Percentiles rank a stretch among this genome's conserved stretches.
These are phyloP conservation scores for Xylariales sp. DNA, from an alignment of 2,329 filamentous ascomycete genomes.

Conservation along the genomic window DNA sequence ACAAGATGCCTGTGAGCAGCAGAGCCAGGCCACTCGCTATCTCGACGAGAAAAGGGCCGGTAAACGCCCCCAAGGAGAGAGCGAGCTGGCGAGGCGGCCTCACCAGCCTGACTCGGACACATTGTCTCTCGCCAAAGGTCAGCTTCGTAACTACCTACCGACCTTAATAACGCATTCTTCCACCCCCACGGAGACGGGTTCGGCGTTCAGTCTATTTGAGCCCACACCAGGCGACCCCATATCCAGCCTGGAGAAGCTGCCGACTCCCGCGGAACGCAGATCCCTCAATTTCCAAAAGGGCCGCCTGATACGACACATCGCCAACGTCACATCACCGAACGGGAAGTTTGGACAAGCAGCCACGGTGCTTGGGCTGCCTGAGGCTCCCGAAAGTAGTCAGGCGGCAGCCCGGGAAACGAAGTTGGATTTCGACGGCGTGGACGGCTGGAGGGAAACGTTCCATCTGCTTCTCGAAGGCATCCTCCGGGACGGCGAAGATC, in stretches of 20 bases:
- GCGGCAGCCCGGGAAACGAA: slow-evolving; percentile 21
- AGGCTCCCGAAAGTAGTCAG: slow-evolving; percentile 24
- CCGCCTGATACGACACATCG: slow-evolving; percentile 58
- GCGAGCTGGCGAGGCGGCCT: not conserved
- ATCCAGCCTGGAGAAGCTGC: slow-evolving; percentile 50
- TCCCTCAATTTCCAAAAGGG: slow-evolving; percentile 61
- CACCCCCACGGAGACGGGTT: slow-evolving; percentile 44
- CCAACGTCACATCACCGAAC: slow-evolving; percentile 58
- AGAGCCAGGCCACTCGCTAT: not conserved
- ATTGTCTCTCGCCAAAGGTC: slow-evolving; percentile 26
- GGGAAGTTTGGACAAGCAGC: slow-evolving; percentile 61
- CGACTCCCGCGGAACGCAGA: slow-evolving; percentile 52
- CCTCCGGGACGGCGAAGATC: slow-evolving; percentile 70
- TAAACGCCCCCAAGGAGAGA: not conserved
- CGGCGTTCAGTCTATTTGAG: slow-evolving; percentile 58
- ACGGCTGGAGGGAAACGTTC: slow-evolving; percentile 68
- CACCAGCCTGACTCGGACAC: slow-evolving; percentile 14
- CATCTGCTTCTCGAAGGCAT: slow-evolving; percentile 66
- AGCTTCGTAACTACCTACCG: slow-evolving; percentile 54
- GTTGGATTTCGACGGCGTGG: slow-evolving; percentile 44
- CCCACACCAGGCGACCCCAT: slow-evolving; percentile 55
- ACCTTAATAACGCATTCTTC: slow-evolving; percentile 55
- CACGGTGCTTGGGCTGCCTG: slow-evolving; percentile 49
- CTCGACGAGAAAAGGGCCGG: slow-evolving; percentile 8
- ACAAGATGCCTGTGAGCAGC: slow-evolving; percentile 40